Base-by-base conservation (phyloP, 2,329 filamentous ascomycete genomes). In the Trichothecium sympodiale region DNA sequence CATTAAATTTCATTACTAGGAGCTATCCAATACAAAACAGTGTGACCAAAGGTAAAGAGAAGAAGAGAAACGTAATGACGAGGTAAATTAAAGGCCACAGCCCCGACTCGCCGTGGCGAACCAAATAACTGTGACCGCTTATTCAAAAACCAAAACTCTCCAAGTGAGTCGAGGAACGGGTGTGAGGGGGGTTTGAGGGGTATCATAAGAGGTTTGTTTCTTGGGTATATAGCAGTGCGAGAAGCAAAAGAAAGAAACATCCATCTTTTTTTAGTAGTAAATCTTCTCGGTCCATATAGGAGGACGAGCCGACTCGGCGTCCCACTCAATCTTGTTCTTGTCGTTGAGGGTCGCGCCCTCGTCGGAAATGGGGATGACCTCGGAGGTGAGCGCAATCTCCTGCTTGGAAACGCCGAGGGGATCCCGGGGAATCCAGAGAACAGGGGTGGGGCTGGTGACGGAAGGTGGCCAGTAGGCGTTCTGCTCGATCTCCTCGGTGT, bases 381-480 rank as follows among this genome's bases (percentile, higher is more conserved):
- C 72, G 45, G 67, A 65, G 0, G 77, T 80, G 44, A 84, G 73
- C 29, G 65, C 62, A 38, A 87, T 68, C 56, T 88, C 84, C 51
- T 88, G 81, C 46, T 63, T 64, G 39, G 74, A 81, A 27, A 89
- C 71, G 17, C 82, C 80, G 17, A 73, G 69, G 2, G 68, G 63
- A 51, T 91, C 84, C 36, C 71, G 68, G 1, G 84, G 83, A 18
- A 91, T 77, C 84, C 84, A 91, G 20, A 91, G 64, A 7, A 77
- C 61, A 4, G 80, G 80, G 0, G 73, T 60, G 29, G 68, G 60
- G 34, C 69, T 63, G 30, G 61, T 73, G 51, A 85, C 74, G 8
- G 80, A 71, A 0, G 84, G 82, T 44, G 85, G 77, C 57, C 69
- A 75, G 58, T 86, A 91, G 0, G 83, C 83, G 36, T 81, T 68